Conservation (phyloP, 192 early-diverging fungal species). For the Coemansia sp. region DNA sequence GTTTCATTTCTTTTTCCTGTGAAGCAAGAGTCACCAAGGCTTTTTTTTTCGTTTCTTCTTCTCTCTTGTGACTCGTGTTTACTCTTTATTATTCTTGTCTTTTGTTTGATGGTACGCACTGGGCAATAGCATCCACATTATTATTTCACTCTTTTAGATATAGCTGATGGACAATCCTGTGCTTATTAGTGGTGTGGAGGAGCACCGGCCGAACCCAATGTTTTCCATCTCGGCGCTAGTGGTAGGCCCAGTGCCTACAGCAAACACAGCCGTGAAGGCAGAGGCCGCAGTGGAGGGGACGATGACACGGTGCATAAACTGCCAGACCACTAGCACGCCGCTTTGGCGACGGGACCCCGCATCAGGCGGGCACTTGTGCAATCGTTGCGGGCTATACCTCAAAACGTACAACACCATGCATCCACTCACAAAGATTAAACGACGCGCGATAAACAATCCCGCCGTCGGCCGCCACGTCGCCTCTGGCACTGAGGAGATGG, state of each 20-base stretch:
- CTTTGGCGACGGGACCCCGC: slow-evolving; percentile 75
- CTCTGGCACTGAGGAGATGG: slow-evolving; percentile 59
- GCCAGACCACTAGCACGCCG: slow-evolving; percentile 75
- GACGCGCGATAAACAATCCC: slow-evolving; percentile 32
- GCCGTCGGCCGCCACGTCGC: slow-evolving; percentile 35
- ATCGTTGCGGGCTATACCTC: slow-evolving; percentile 70
- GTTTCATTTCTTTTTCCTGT: background rate
- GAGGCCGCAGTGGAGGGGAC: background rate
- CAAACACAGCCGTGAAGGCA: background rate
- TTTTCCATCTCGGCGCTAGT: slow-evolving; percentile 36
- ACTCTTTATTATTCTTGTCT: background rate
- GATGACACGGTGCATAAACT: slow-evolving; percentile 66
- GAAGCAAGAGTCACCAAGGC: slow-evolving; percentile 10
- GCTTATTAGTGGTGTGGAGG: background rate
- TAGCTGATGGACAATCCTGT: slow-evolving; percentile 1
- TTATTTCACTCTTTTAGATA: slow-evolving; percentile 4
- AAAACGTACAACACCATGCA: slow-evolving; percentile 59
- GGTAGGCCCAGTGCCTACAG: slow-evolving; percentile 6
- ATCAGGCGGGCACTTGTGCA: slow-evolving; percentile 73
- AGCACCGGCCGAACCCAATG: slow-evolving; percentile 11
- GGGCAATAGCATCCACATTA: background rate
- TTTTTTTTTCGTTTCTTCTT: background rate
- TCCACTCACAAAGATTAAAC: slow-evolving; percentile 45
- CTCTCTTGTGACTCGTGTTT: background rate
- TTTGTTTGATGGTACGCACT: slow-evolving; percentile 7